Evolutionary conservation across 2,329 filamentous ascomycete genomes (phyloP), one percentile per base, ranked within the genome.

Genomic region (Pseudocercospora musae): DNA sequence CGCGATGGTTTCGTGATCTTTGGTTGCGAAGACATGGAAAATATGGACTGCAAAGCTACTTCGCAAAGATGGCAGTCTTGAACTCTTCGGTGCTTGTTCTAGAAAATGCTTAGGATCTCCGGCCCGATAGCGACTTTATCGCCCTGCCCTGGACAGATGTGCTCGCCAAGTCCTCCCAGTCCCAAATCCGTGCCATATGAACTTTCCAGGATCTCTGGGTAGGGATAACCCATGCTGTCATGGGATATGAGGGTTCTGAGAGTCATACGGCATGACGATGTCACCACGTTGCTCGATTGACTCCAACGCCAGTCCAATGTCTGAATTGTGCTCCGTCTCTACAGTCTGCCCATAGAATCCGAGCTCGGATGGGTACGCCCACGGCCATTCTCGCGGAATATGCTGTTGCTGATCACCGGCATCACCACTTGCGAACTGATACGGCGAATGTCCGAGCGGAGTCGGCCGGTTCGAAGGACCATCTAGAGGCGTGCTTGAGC

Each of bases 1-100:
- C 66, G 59, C 11, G 64, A 64, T 23, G 63, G 27, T 50, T 64
- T 65, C 52, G 61, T 42, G 59, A 66, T 33, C 31, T 62, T 66
- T 13, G 54, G 40, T 15, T 57, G 49, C 52, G 62, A 60, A 54
- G 64, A 64, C 64, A 66, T 66, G 20, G 21, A 25, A 18, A 42
- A n/a, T 25, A 29, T 33, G 29, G 49, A 40, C 21, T 42, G n/a
- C 37, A 21, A 46, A 42, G 48, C 53, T 56, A 56, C 31, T 23
- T 27, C 18, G 58, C 31, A 29, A 48, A 58, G 60, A 40, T 33
- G 59, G 15, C 42, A 25, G 46, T 44, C 58, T 54, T 37, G 49
- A 56, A n/a, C 53, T 44, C 49, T 62, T 57, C 60, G 40, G 48
- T 50, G 48, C 40, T 53, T 55, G 56, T 62, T 59, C 60, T 62